Evolutionary conservation across 805 yeast genomes (phyloP).

Genomic region (Danielia oregonensis): DNA sequence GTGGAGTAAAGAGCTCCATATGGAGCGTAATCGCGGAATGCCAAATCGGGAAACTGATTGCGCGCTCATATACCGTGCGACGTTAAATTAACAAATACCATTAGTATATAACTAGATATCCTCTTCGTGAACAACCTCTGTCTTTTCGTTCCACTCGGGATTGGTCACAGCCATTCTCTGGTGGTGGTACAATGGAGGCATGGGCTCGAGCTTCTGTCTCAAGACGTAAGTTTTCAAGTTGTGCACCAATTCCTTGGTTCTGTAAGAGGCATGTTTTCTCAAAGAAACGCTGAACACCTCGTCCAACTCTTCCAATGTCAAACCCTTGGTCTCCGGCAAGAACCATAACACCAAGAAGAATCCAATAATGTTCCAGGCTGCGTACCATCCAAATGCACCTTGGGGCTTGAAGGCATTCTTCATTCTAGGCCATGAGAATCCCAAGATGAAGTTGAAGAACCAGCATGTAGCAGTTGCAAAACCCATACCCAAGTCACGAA

Average conservation of each 20-base stretch:
- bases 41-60: too few species aligned
- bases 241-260: constrained; percentile 30
- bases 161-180: constrained; percentile 60
- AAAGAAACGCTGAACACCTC: constrained; percentile 65
- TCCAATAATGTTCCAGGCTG: constrained; percentile 76
- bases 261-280: constrained; percentile 48
- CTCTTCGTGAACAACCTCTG: constrained; percentile 52
- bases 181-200: constrained; percentile 54
- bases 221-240: constrained; percentile 46
- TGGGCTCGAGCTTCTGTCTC: constrained; percentile 38
- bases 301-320: constrained; percentile 74
- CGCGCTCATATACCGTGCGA: too few species aligned
- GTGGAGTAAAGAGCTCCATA: too few species aligned
- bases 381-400: constrained; percentile 88
- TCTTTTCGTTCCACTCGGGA: constrained; percentile 60
- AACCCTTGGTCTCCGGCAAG: constrained; percentile 68
- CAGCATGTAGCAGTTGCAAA: constrained; percentile 72
- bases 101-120: constrained; percentile 4
- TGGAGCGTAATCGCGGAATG: too few species aligned
- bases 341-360: constrained; percentile 68
- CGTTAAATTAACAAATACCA: too few species aligned
- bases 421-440: constrained; percentile 79
- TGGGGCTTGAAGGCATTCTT: constrained; percentile 63
- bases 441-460: constrained; percentile 67
- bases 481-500: constrained; percentile 79